Evolutionary conservation across 2,329 filamentous ascomycete species (phyloP), one percentile per base, ranked within the genome.

Genomic region (Xylaria sp.): DNA sequence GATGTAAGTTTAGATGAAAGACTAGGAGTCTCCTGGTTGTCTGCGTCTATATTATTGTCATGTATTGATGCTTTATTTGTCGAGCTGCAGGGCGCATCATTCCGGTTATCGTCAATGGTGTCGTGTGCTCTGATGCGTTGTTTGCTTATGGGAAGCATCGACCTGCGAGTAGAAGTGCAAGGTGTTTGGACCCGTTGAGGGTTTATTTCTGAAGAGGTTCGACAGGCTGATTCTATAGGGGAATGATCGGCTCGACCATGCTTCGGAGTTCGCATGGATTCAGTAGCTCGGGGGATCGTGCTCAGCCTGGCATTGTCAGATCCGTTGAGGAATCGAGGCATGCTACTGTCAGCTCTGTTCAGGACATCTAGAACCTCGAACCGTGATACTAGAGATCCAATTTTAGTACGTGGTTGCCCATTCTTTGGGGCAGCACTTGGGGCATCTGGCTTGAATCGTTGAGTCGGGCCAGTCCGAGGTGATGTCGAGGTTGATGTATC

Each of bases 321-420:
- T n/a, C 45, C 49, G 17, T 42, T 35, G n/a, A n/a, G 19, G 61
- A 57, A n/a, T 4, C 35, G 49, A 40, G 46, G 15, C 11, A 23
- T 6, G 38, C 38, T 51, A 31, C 60, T 21, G 33, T 72, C 67
- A 6, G 57, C 52, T 28, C 55, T 70, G 23, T 65, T 72, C 9
- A 72, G 69, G 4, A 69, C 67, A 53, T 74, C 72, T 6, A 74
- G 68, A 3, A 66, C 68, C 64, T 78, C 75, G 23, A 77, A 78
- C 23, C 73, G 77, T 8, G 76, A 75, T 15, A 77, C 72, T 2
- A 78, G 67, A 2, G 70, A 63, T 7, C 67, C 71, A 8, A 78
- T 64, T 17, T 66, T 71, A 0, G 67, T 54, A 1, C 67, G 59
- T 4, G 64, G 69, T 33, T 59, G 64, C n/a, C 65, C 65, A 40